Conservation (phyloP, 345 rosid species). For the Syzygium jambos region DNA sequence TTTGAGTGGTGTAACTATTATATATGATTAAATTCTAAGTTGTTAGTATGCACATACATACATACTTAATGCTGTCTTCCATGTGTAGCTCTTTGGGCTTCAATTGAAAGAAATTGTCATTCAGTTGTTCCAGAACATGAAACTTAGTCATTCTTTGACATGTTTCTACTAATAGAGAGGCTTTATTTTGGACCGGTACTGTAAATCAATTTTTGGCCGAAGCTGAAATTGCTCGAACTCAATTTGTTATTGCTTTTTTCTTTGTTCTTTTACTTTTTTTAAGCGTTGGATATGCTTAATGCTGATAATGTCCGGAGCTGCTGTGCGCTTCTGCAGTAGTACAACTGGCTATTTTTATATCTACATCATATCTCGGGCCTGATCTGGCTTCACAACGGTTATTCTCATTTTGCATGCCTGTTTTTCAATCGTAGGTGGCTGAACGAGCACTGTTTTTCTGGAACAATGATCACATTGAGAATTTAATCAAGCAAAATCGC, state of each 20-base stretch:
- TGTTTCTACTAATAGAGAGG: not conserved
- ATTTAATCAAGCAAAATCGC: constrained; percentile 52
- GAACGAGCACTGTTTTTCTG: constrained; percentile 69
- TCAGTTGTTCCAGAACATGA: not conserved
- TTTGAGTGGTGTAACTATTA: not conserved
- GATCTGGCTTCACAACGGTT: not conserved
- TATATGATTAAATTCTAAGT: not conserved
- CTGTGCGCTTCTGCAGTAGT: not conserved
- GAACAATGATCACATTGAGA: constrained; percentile 71
- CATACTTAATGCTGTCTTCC: not conserved
- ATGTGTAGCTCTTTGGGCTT: not conserved
- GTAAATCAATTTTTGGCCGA: not conserved
- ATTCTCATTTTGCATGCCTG: not conserved
- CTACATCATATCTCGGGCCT: not conserved
- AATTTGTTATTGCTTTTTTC: not conserved
- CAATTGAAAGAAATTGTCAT: not conserved
- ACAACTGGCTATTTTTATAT: not conserved
- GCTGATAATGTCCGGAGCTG: not conserved
- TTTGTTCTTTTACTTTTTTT: not conserved
- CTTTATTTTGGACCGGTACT: not conserved
- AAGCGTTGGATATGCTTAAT: not conserved
- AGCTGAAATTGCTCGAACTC: not conserved
- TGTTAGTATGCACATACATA: not conserved
- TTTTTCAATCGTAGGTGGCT: constrained; percentile 47
- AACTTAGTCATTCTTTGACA: not conserved